Conservation (phyloP, 371 early-diverging fungal genomes). For the Lichtheimia corymbifera region DNA sequence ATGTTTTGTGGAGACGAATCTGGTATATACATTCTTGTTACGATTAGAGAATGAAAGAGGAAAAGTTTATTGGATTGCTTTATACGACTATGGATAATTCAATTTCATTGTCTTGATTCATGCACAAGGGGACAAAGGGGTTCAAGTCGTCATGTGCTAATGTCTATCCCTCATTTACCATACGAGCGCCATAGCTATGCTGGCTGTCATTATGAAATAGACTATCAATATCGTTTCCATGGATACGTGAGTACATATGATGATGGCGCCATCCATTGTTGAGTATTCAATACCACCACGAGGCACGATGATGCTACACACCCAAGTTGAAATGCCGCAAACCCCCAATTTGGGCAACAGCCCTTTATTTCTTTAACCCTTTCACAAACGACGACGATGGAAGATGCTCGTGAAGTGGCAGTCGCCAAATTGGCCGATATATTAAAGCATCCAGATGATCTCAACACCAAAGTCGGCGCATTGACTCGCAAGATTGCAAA, state of each 20-base stretch:
- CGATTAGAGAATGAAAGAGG: slow-evolving; percentile 7
- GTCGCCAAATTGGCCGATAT: slow-evolving; percentile 57
- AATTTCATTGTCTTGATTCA: no score
- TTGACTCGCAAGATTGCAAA: slow-evolving; percentile 79
- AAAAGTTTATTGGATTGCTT: background rate
- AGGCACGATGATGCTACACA: no score
- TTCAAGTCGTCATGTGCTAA: no score
- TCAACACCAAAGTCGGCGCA: slow-evolving; percentile 79
- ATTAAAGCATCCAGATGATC: slow-evolving; percentile 92
- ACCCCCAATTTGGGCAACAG: slow-evolving; percentile 18
- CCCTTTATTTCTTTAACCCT: slow-evolving; percentile 11
- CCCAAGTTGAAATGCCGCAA: background rate
- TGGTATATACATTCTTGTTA: slow-evolving; percentile 25
- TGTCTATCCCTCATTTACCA: no score
- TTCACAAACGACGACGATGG: slow-evolving; percentile 30
- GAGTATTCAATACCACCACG: no score
- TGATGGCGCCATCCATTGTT: no score
- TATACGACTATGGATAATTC: no score
- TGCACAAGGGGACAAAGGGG: no score
- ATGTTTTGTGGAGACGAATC: slow-evolving; percentile 11
- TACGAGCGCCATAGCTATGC: no score
- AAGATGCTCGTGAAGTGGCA: slow-evolving; percentile 55
- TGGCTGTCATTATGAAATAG: no score
- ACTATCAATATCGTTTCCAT: no score
- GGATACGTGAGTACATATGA: no score